Percentiles rank a stretch among this genome's conserved stretches.
Evolutionary conservation across 169 alveolate genomes (phyloP).

Genomic region (Cryptosporidium ubiquitum): DNA sequence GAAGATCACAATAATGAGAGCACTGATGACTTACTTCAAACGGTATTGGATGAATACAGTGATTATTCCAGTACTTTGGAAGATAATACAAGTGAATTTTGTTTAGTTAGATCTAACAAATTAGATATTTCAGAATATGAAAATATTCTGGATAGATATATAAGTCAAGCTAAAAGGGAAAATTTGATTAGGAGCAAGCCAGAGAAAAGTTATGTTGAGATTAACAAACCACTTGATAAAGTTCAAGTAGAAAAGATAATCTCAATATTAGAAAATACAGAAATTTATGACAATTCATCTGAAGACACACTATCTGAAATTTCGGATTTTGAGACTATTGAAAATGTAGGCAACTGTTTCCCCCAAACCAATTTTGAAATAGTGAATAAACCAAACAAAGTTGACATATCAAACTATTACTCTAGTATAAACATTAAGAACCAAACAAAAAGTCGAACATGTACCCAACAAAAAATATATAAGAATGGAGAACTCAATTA

Average conservation of each 20-base stretch:
- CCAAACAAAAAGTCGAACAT: not conserved
- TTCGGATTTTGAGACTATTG: slow-evolving; percentile 5
- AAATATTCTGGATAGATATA: slow-evolving; percentile 54
- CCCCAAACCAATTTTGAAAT: not conserved
- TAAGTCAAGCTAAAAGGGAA: not conserved
- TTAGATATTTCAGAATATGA: slow-evolving; percentile 24
- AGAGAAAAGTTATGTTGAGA: slow-evolving; percentile 13
- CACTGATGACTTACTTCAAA: slow-evolving; percentile 1
- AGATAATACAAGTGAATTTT: not conserved
- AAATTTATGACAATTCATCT: slow-evolving; percentile 1
- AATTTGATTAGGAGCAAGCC: not conserved
- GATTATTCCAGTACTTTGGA: not conserved
- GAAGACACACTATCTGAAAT: not conserved
- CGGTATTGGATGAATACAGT: slow-evolving; percentile 32
- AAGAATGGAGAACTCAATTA: not conserved
- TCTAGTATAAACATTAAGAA: not conserved
- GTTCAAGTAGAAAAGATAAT: slow-evolving; percentile 19
- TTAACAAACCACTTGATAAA: slow-evolving; percentile 14
- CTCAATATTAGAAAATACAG: slow-evolving; percentile 39
- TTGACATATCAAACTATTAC: not conserved
- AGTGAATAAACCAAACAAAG: slow-evolving; percentile 18
- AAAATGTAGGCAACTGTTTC: not conserved
- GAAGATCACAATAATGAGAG: not conserved
- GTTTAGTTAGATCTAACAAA: not conserved
- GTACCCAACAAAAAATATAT: not conserved